Conservation (phyloP, 225 moss, liverwort and hornwort species). For the Sphagnum contortum region DNA sequence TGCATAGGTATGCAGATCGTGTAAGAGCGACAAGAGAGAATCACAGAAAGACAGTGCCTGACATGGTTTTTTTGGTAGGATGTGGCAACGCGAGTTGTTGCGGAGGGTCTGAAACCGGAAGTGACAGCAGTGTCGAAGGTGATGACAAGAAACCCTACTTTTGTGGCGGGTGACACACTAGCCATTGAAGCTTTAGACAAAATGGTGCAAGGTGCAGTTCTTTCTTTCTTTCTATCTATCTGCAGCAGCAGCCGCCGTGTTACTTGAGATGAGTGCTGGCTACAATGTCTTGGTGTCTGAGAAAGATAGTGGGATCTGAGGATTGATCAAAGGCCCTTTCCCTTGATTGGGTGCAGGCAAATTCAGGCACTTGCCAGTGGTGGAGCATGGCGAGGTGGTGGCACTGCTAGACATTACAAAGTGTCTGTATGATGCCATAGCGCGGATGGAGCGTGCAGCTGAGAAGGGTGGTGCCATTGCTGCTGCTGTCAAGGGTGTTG, state of each 20-base stretch:
- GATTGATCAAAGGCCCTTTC: too few species aligned
- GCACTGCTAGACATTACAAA: conserved; percentile 95
- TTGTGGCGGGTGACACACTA: conserved; percentile 98
- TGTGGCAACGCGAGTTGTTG: conserved; percentile 97
- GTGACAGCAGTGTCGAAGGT: conserved; percentile 95
- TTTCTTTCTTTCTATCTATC: too few species aligned
- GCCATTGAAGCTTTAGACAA: conserved; percentile 96
- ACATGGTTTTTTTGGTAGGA: conserved; percentile 30
- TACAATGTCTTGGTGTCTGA: background rate
- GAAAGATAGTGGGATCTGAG: background rate
- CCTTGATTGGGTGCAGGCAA: conserved; percentile 56
- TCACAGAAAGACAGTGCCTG: too few species aligned
- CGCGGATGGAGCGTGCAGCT: conserved; percentile 98
- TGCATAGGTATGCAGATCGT: conserved; percentile 1
- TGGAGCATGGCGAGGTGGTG: conserved; percentile 98
- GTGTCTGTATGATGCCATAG: conserved; percentile 98
- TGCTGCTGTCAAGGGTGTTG: conserved; percentile 95
- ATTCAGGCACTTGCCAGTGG: conserved; percentile 98
- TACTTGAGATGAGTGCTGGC: background rate
- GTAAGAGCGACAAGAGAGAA: too few species aligned
- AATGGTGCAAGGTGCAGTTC: conserved; percentile 84
- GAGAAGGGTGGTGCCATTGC: conserved; percentile 98
- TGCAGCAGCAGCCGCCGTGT: too few species aligned
- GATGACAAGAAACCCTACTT: conserved; percentile 97
- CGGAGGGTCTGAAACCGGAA: conserved; percentile 95